Percentiles rank a stretch among this genome's conserved stretches.
Evolutionary conservation across 768 basidiomycete genomes (phyloP).

Genomic region (Mycena olivaceomarginata): DNA sequence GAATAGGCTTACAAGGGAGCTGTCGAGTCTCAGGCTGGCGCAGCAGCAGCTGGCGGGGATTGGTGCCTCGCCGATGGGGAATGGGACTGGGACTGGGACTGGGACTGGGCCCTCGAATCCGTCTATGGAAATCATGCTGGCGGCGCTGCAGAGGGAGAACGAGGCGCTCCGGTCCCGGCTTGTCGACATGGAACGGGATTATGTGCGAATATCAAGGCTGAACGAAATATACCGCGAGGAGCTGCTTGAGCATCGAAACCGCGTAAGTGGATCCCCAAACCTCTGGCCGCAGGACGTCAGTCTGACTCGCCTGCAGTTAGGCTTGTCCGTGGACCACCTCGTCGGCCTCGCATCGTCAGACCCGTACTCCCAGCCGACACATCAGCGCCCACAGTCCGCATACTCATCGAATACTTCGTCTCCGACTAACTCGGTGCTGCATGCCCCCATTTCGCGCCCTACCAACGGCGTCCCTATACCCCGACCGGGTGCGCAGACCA

Average conservation of each 20-base stretch:
- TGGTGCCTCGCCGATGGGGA: slow-evolving; percentile 45
- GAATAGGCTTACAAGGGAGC: slow-evolving; percentile 82
- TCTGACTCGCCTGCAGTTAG: slow-evolving; percentile 66
- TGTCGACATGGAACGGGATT: slow-evolving; percentile 86
- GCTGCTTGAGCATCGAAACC: slow-evolving; percentile 83
- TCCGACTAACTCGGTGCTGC: slow-evolving; percentile 66
- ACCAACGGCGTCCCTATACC: slow-evolving; percentile 84
- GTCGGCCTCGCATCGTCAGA: slow-evolving; percentile 82
- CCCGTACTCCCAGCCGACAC: slow-evolving; percentile 83
- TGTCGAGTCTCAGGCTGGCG: slow-evolving; percentile 77
- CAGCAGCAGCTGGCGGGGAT: slow-evolving; percentile 65
- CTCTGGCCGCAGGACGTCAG: slow-evolving; percentile 8
- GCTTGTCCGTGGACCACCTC: slow-evolving; percentile 86
- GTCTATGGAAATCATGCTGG: slow-evolving; percentile 77
- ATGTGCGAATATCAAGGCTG: slow-evolving; percentile 81
- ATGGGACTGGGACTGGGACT: too few relatives aligned
- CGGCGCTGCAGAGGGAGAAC: slow-evolving; percentile 87
- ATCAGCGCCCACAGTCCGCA: slow-evolving; percentile 70
- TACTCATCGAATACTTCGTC: slow-evolving; percentile 63
- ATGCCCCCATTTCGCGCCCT: slow-evolving; percentile 52
- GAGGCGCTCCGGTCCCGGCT: slow-evolving; percentile 81
- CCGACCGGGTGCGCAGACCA: slow-evolving; percentile 75
- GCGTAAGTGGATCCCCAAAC: slow-evolving; percentile 70
- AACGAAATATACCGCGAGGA: slow-evolving; percentile 93
- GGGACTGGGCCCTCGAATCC: slow-evolving; percentile 58